phyloP scores from a whole-genome alignment of 768 basidiomycete species.

The Trametopsis cervina region DNA sequence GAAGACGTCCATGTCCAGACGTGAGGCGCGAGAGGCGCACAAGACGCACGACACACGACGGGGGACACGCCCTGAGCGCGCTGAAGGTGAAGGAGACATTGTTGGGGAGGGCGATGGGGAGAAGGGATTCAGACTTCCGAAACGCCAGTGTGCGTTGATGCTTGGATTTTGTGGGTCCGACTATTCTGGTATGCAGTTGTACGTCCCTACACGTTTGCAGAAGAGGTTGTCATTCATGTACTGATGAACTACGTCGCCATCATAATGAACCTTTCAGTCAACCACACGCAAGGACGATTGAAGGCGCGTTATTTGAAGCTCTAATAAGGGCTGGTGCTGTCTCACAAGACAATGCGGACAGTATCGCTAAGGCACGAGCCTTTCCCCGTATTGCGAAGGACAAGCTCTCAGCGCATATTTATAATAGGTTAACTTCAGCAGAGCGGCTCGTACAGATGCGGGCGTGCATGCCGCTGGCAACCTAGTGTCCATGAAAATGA shows the following conservation, averaged over 20 bases:
- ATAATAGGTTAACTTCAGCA: conserved; percentile 66
- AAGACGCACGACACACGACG: conserved; percentile 13
- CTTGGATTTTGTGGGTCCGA: conserved; percentile 91
- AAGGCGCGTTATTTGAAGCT: conserved; percentile 83
- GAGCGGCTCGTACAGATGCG: conserved; percentile 93
- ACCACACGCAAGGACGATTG: conserved; percentile 72
- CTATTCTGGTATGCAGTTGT: conserved; percentile 97
- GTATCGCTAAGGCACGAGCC: conserved; percentile 69
- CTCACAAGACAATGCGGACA: conserved; percentile 89
- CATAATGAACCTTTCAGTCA: too few species aligned
- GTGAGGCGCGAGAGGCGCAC: not conserved
- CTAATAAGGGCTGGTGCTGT: conserved; percentile 87
- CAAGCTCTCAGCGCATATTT: not conserved
- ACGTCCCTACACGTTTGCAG: conserved; percentile 29
- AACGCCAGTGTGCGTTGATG: conserved; percentile 77
- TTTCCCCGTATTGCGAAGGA: not conserved
- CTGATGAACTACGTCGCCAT: not conserved
- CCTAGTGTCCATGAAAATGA: conserved; percentile 87
- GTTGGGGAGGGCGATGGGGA: conserved; percentile 10
- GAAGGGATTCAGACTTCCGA: conserved; percentile 63
- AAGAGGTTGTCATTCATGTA: not conserved
- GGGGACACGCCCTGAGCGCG: conserved; percentile 12
- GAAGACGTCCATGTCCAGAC: not conserved
- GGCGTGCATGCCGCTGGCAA: conserved; percentile 98
- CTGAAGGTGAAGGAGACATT: conserved; percentile 11